Percentiles rank a stretch among this genome's conserved stretches.
These are phyloP conservation scores for Phyllosticta ampelicida DNA, from an alignment of 2,329 filamentous ascomycete genomes.

Conservation along the genomic window DNA sequence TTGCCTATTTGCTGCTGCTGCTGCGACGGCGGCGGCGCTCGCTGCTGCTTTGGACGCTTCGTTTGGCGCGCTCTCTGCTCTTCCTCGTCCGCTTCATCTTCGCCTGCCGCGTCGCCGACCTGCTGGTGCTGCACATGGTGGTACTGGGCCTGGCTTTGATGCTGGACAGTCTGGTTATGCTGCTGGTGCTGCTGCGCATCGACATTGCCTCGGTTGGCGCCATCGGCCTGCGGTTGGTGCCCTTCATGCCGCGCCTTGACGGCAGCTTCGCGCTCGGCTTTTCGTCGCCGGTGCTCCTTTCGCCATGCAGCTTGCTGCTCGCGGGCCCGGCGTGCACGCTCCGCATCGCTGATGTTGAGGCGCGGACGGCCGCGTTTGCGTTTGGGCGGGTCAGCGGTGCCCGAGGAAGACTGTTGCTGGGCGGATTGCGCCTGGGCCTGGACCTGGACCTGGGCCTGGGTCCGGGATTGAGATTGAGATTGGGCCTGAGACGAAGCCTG, in stretches of 20 bases:
- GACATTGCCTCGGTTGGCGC: not conserved
- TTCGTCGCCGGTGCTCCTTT: conserved; percentile 4
- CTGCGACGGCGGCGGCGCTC: not conserved
- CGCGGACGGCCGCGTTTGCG: conserved; percentile 9
- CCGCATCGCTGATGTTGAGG: conserved; percentile 9
- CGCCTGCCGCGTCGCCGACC: not conserved
- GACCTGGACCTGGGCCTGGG: not conserved
- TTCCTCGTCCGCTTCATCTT: not conserved
- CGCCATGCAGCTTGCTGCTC: conserved; percentile 9
- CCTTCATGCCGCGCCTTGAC: conserved; percentile 49
- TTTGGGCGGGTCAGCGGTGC: conserved; percentile 2
- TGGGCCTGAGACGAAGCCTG: not conserved
- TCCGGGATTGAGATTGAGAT: not conserved
- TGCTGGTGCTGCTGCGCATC: not conserved
- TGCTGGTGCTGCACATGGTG: not conserved
- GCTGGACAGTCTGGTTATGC: not conserved
- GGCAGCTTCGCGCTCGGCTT: conserved; percentile 30
- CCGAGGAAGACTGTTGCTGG: not conserved
- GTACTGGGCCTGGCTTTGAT: not conserved
- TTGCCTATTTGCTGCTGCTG: not conserved
- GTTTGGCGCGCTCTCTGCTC: not conserved
- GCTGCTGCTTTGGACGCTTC: not conserved
- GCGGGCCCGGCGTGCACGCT: conserved; percentile 5
- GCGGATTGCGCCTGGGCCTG: not conserved
- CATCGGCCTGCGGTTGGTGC: conserved; percentile 34